phyloP scores from a whole-genome alignment of 2,329 filamentous ascomycete species.

The Fusarium globosum region DNA sequence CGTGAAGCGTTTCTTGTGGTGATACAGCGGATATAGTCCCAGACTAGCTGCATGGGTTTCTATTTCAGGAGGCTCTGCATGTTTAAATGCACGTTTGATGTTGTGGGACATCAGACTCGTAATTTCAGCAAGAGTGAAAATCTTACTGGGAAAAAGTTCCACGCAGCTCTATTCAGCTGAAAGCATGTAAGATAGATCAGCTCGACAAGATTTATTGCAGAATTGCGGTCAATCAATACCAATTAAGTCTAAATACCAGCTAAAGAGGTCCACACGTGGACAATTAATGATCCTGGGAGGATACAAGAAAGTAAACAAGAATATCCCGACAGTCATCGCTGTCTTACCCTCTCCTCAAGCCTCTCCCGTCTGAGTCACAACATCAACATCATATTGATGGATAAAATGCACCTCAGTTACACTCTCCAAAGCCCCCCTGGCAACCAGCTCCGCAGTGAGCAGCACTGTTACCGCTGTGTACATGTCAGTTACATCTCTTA shows the following conservation, averaged over 20 bases:
- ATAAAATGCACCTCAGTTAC: constrained; percentile 36
- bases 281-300: neutral
- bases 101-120: neutral
- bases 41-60: neutral
- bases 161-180: neutral
- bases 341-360: constrained; percentile 16
- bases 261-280: neutral
- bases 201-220: neutral
- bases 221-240: neutral
- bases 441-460: constrained; percentile 50
- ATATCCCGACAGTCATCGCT: neutral
- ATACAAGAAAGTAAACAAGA: constrained; percentile 14
- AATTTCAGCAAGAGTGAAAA: neutral
- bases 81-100: neutral
- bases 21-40: neutral
- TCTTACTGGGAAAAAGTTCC: neutral
- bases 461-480: constrained; percentile 43
- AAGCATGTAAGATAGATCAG: neutral
- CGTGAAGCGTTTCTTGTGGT: neutral
- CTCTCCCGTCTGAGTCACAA: constrained; percentile 2
- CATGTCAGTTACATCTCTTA: constrained; percentile 7
- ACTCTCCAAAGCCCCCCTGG: constrained; percentile 49
- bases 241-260: neutral
- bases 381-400: neutral
- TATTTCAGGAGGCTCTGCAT: neutral